phyloP scores from a whole-genome alignment of 176 grass and related monocot genomes.

The Musa acuminata region DNA sequence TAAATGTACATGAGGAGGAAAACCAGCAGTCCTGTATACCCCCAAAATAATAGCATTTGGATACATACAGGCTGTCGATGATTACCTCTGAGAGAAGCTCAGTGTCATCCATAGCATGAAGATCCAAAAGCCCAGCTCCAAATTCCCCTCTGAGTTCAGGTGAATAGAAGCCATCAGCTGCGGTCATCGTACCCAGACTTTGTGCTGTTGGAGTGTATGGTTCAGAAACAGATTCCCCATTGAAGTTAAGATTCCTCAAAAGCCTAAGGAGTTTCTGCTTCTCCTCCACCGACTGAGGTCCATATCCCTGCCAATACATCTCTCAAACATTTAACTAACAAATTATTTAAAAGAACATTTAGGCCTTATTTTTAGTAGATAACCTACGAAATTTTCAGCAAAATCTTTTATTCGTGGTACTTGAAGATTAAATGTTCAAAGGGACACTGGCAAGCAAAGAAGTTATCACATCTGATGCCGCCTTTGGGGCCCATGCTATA shows the following conservation, averaged over 20 bases:
- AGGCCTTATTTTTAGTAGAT: background rate
- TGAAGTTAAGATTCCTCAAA: constrained; percentile 82
- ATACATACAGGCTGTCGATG: background rate
- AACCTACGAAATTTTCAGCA: background rate
- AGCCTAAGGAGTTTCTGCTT: constrained; percentile 84
- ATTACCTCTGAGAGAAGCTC: constrained; percentile 87
- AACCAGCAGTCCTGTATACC: background rate
- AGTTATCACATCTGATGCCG: too few relatives aligned
- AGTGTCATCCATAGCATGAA: constrained; percentile 94
- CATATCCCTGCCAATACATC: constrained; percentile 72
- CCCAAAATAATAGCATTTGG: background rate
- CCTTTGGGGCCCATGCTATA: background rate
- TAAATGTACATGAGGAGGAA: background rate
- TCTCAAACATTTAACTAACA: constrained; percentile 7
- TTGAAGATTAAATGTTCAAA: background rate
- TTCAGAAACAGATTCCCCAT: constrained; percentile 63
- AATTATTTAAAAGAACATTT: background rate
- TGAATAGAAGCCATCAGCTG: constrained; percentile 75
- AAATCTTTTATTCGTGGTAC: background rate
- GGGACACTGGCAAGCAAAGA: background rate
- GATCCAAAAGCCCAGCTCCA: constrained; percentile 92
- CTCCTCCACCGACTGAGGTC: constrained; percentile 84
- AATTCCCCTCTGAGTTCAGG: constrained; percentile 90
- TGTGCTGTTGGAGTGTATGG: constrained; percentile 55
- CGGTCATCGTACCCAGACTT: constrained; percentile 44